Evolutionary conservation across 2,329 filamentous ascomycete genomes (phyloP).

Genomic region (Rasamsonia emersonii): DNA sequence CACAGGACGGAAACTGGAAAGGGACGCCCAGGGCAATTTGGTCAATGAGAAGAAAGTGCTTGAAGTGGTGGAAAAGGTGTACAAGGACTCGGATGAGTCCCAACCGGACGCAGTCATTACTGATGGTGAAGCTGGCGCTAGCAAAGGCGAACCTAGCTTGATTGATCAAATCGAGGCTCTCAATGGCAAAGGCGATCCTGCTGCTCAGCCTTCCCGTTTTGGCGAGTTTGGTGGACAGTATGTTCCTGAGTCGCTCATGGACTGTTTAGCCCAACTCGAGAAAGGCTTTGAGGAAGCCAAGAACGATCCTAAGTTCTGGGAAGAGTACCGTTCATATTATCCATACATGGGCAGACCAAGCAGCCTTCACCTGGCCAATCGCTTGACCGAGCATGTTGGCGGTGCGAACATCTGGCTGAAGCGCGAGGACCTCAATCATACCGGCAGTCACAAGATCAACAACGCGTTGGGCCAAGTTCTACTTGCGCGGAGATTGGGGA

Average conservation of each 20-base stretch:
- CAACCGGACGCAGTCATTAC: conserved; percentile 57
- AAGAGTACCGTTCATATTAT: conserved; percentile 92
- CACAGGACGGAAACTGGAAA: conserved; percentile 47
- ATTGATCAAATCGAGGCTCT: conserved; percentile 79
- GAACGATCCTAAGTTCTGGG: conserved; percentile 88
- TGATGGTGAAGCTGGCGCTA: conserved; percentile 46
- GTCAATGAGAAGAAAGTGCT: conserved; percentile 62
- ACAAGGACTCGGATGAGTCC: conserved; percentile 43
- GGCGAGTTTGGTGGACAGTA: conserved; percentile 97
- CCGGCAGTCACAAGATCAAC: conserved; percentile 98
- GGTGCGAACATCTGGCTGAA: conserved; percentile 97
- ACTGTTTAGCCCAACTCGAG: conserved; percentile 85
- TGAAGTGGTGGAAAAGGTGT: conserved; percentile 56
- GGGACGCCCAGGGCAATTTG: conserved; percentile 35
- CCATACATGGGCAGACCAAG: conserved; percentile 95
- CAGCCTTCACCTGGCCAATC: conserved; percentile 78
- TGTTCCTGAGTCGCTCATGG: conserved; percentile 95
- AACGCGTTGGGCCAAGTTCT: conserved; percentile 92
- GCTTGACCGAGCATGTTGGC: conserved; percentile 78
- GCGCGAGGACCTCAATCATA: conserved; percentile 95
- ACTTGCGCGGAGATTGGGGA: conserved; percentile 74
- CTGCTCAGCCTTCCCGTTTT: conserved; percentile 72
- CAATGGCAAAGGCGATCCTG: conserved; percentile 51
- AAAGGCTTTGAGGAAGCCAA: conserved; percentile 80
- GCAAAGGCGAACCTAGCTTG: conserved; percentile 46